Conservation (phyloP, 2,329 filamentous ascomycete species). For the Rugonectria rugulosa region DNA sequence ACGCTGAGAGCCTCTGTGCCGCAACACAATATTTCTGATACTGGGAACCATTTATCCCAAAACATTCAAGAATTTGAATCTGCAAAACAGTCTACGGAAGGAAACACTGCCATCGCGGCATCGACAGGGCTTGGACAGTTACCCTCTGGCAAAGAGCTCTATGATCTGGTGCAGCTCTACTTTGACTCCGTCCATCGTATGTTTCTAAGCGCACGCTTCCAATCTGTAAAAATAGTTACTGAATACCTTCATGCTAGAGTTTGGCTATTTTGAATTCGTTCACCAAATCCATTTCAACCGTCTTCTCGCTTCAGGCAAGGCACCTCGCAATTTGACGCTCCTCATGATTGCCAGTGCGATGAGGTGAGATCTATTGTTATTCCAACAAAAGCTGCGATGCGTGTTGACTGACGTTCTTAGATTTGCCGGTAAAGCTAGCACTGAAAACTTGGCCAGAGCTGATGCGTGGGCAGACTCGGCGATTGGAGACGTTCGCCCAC, state of each 20-base stretch:
- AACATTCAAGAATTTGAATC: not conserved
- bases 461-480: constrained; percentile 9
- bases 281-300: constrained; percentile 6
- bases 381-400: too few species aligned
- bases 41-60: not conserved
- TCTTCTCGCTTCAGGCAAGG: constrained; percentile 2
- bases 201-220: not conserved
- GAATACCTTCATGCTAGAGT: not conserved
- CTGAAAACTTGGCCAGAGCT: constrained; percentile 2
- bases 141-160: not conserved
- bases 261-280: constrained; percentile 3
- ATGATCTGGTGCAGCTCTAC: not conserved
- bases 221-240: not conserved
- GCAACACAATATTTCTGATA: not conserved
- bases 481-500: not conserved
- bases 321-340: constrained; percentile 6
- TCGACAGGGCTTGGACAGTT: not conserved
- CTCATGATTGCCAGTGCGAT: constrained; percentile 6
- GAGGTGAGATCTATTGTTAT: not conserved
- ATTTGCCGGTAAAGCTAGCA: not conserved
- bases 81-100: not conserved
- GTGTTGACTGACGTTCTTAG: not conserved
- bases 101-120: not conserved
- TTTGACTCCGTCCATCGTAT: constrained; percentile 3
- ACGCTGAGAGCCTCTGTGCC: not conserved